phyloP scores from a whole-genome alignment of 2,329 filamentous ascomycete species.

The Emergomyces orientalis region DNA sequence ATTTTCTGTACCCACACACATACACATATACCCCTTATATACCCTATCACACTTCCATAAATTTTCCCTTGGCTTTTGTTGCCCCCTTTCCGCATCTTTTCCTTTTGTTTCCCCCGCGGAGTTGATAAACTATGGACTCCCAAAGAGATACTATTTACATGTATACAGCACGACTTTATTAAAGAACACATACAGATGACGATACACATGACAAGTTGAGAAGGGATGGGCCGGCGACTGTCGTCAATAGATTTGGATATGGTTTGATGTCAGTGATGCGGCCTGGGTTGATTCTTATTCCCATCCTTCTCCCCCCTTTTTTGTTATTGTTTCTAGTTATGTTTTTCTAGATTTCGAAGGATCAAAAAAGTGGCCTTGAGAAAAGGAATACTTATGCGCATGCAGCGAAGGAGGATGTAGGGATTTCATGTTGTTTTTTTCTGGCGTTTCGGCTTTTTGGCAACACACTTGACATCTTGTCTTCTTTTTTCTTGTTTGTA shows the following conservation, averaged over 20 bases:
- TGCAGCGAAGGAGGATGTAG: not conserved
- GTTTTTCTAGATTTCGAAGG: slow-evolving; percentile 1
- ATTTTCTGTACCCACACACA: not conserved
- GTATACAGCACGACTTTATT: slow-evolving; percentile 1
- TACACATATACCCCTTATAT: not conserved
- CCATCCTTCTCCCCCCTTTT: not conserved
- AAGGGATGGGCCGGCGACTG: not conserved
- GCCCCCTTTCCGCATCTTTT: not conserved
- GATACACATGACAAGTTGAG: slow-evolving; percentile 10
- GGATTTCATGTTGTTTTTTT: not conserved
- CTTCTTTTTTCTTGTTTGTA: not conserved
- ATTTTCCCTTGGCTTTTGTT: not conserved
- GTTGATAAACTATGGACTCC: not conserved
- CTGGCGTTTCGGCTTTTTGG: not conserved
- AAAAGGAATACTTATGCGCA: not conserved
- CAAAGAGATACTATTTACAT: slow-evolving; percentile 10
- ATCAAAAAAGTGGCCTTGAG: not conserved
- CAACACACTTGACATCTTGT: not conserved
- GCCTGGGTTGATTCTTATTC: not conserved
- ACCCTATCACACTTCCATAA: not conserved
- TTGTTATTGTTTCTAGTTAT: not conserved
- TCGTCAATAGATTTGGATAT: not conserved
- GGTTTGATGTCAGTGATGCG: not conserved
- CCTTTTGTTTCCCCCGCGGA: not conserved
- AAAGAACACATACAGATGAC: slow-evolving; percentile 9